phyloP scores from a whole-genome alignment of 345 rosid genomes.

The Abelmoschus esculentus region DNA sequence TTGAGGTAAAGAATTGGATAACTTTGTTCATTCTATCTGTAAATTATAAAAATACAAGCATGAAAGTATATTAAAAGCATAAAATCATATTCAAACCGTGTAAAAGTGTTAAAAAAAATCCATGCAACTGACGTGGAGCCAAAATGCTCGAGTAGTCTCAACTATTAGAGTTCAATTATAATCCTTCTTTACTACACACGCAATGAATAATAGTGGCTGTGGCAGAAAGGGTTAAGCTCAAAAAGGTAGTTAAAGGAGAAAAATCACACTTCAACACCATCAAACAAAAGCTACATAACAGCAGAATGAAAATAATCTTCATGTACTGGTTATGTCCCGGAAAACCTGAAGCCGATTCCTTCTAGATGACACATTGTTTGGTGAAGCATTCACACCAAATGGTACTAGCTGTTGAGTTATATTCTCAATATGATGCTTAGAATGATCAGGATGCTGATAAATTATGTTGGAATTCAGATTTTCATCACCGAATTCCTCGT shows the following conservation, averaged over 20 bases:
- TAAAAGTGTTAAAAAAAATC: no score
- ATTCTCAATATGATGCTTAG: conserved; percentile 16
- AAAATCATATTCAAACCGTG: no score
- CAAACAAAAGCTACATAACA: background rate
- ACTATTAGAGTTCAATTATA: background rate
- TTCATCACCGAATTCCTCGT: conserved; percentile 28
- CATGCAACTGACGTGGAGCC: no score
- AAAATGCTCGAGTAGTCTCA: background rate
- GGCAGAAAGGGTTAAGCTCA: background rate
- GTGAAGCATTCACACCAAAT: conserved; percentile 14
- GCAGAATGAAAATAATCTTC: background rate
- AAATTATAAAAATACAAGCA: no score
- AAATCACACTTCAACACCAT: background rate
- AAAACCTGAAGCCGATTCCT: conserved; percentile 48
- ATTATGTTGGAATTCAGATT: conserved; percentile 35
- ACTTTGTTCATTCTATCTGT: no score
- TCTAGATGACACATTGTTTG: conserved; percentile 10
- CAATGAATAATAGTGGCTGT: background rate
- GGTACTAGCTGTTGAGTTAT: conserved; percentile 22
- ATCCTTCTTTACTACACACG: background rate
- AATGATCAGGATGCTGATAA: conserved; percentile 11
- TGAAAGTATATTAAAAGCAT: no score
- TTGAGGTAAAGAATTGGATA: background rate
- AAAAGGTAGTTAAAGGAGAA: background rate
- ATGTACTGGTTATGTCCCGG: conserved; percentile 45